Conservation (phyloP, 768 basidiomycete species). For the Leccinum disarticulatum region DNA sequence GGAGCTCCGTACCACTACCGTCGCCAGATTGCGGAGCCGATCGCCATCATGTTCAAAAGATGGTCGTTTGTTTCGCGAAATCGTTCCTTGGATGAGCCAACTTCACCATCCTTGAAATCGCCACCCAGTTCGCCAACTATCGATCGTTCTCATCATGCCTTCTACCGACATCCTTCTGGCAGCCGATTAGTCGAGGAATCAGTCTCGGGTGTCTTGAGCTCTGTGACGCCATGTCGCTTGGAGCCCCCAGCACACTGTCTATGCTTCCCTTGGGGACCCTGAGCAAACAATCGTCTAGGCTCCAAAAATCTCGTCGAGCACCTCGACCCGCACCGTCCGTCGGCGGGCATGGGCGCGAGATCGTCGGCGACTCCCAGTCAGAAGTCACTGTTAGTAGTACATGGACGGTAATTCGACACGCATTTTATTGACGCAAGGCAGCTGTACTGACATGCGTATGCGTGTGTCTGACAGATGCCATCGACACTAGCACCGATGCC, state of each 20-base stretch:
- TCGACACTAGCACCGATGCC: background rate
- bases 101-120: constrained; percentile 12
- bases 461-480: constrained; percentile 8
- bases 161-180: constrained; percentile 22
- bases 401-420: constrained; percentile 18
- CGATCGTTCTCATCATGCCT: background rate
- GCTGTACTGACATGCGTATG: background rate
- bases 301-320: constrained; percentile 20
- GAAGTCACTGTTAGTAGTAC: constrained; percentile 3
- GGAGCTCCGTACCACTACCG: background rate
- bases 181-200: constrained; percentile 30
- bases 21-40: background rate
- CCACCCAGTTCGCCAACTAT: constrained; percentile 18
- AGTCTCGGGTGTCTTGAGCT: constrained; percentile 26
- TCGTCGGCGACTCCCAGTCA: constrained; percentile 5
- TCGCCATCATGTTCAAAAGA: constrained; percentile 20
- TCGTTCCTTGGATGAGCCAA: constrained; percentile 1
- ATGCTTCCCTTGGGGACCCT: constrained; percentile 4
- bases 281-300: constrained; percentile 10
- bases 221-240: constrained; percentile 16
- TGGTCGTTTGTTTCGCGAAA: constrained; percentile 2
- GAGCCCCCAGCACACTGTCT: constrained; percentile 1
- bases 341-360: background rate
- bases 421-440: background rate
- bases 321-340: background rate